Evolutionary conservation across 2,329 filamentous ascomycete species (phyloP), one percentile per base, ranked within the genome.

Genomic region (Diaporthe caulivora): DNA sequence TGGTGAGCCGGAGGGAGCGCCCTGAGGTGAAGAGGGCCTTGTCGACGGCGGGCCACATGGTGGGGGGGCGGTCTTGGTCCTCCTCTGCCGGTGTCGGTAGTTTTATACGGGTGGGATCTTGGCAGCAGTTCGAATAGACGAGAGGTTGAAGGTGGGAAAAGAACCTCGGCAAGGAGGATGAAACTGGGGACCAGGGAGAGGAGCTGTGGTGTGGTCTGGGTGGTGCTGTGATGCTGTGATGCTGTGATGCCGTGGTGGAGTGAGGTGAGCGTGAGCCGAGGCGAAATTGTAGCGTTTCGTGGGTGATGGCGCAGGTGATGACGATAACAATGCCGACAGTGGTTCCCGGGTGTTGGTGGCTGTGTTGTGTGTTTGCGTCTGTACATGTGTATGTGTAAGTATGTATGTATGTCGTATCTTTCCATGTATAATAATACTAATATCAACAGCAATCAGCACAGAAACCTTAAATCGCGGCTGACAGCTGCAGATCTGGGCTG

Each of bases 1-100:
- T 55, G 37, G 40, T 29, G 34, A 67, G 58, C 40, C 29, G 53
- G 51, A 49, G 11, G 26, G 71, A 71, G 18, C 69, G 69, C 31
- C 69, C 55, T 62, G 69, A 53, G 21, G 44, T 17, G n/a, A 42
- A 42, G 11, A 71, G 55, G 34, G 51, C 31, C 55, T 37, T 60
- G 34, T 62, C 44, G 58, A 26, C 26, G 62, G 29, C 40, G 31
- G 62, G 24, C 64, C 73, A 70, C 73, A 74, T 74, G 53, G 37
- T 47, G 58, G 34, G 26, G 18, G 34, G n/a, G 51, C 26, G 18
- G 53, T 29, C 18, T 17, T 49, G 42, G 26, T 7, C 44, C 54
- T 21, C 11, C 9, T 34, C 11, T 40, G 37, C 37, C 37, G 37
- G 37, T 37, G 40, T 18, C 29, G 37, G 8, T 31, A 15, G 2